These are phyloP conservation scores for Melampsora larici-populina DNA, from an alignment of 1,284 basidiomycete genomes.

Conservation along the genomic window DNA sequence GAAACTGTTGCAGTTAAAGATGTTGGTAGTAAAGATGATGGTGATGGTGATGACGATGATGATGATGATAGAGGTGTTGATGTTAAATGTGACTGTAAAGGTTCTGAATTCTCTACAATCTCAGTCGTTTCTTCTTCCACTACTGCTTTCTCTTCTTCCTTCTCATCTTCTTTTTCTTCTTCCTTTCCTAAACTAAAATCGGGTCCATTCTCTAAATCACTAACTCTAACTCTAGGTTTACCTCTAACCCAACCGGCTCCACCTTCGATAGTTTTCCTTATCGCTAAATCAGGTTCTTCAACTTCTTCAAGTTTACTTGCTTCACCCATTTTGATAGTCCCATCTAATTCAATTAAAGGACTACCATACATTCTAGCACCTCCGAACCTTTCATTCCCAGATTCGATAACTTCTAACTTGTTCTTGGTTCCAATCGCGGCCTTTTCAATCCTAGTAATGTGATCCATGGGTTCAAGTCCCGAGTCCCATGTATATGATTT, in stretches of 20 bases:
- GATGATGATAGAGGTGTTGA: neutral
- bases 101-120: neutral
- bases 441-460: constrained; percentile 24
- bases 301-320: neutral
- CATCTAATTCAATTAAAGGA: constrained; percentile 49
- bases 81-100: neutral
- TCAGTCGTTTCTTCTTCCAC: neutral
- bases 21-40: neutral
- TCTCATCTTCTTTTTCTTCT: neutral
- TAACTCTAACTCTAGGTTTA: constrained; percentile 37
- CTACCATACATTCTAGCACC: constrained; percentile 50
- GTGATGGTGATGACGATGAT: neutral
- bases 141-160: neutral
- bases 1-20: neutral
- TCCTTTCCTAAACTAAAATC: neutral
- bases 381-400: constrained; percentile 47
- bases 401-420: constrained; percentile 44
- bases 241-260: constrained; percentile 43
- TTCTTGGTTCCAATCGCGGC: constrained; percentile 3
- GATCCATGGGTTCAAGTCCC: constrained; percentile 47
- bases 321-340: constrained; percentile 48
- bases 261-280: constrained; percentile 31
- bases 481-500: constrained; percentile 61
- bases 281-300: constrained; percentile 16
- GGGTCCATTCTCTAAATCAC: constrained; percentile 13